Evolutionary conservation across 345 rosid genomes (phyloP), one percentile per base, ranked within the genome.

Genomic region (Laguncularia racemosa): DNA sequence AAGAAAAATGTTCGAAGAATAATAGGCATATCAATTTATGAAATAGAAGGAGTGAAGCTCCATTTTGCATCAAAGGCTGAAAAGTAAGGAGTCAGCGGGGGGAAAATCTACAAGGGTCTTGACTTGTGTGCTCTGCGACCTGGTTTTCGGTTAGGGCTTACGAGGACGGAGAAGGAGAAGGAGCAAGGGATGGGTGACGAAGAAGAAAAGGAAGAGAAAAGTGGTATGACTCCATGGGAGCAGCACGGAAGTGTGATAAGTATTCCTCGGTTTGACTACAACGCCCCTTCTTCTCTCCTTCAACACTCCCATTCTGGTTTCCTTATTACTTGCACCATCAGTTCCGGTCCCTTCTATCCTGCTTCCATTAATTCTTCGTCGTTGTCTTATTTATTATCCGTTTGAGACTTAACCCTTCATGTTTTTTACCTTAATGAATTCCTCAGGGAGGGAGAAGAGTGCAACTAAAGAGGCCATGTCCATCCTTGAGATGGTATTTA

Each of bases 251-350:
- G 70, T 23, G 78, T 83, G 46, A 92, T 92, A 71, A 84, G 77
- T 84, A 76, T 92, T 11, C 96, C 95, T 75, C 89, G 98, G 8
- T 92, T 82, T 73, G 91, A 92, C 65, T 92, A 92, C 86, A 83
- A 71, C 58, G 95, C 95, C 44, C 91, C 98, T 1, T 76, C 91
- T 50, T 78, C 89, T 40, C 76, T 89, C 54, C 85, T 83, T 64
- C 81, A 73, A 48, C 84, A 66, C 63, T 89, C 95, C 52, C 91
- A 84, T 69, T 77, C 91, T 12, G 95, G 84, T 33, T 92, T 92
- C 71, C 91, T 92, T 75, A 61, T 89, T 65, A 92, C 96, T 54
- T 92, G 91, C 77, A 69, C 82, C 26, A 83, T 89, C 64, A 89
- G 98, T 91, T 48, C 40, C 52, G 48, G 54, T 49, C 52, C 20